Percentiles rank a stretch among this genome's conserved stretches.
phyloP scores from a whole-genome alignment of 345 rosid genomes.

The Diplotaxis tenuifolia region DNA sequence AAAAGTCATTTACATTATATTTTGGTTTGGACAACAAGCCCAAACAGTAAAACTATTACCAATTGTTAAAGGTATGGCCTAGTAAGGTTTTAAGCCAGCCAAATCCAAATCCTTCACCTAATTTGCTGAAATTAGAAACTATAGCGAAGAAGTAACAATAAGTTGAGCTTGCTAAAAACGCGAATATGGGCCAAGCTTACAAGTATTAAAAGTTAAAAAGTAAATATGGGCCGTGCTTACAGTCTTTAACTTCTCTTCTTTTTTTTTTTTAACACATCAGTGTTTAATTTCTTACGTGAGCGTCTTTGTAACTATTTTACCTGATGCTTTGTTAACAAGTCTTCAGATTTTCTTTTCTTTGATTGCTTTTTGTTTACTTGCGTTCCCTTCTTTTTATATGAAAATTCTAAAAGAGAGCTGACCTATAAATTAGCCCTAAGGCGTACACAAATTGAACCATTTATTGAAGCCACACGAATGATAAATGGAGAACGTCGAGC shows the following conservation, averaged over 20 bases:
- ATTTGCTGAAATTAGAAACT: not conserved
- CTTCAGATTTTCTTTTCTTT: not conserved
- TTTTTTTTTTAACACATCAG: not conserved
- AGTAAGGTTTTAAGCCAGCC: not conserved
- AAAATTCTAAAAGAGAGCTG: too few relatives aligned
- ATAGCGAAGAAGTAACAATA: not conserved
- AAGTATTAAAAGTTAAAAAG: not conserved
- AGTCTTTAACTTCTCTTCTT: not conserved
- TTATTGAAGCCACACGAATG: not conserved
- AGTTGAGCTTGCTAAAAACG: not conserved
- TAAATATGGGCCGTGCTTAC: not conserved
- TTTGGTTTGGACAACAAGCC: not conserved
- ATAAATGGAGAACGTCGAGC: not conserved
- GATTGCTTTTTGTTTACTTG: not conserved
- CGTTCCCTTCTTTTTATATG: not conserved
- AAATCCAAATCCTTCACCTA: not conserved
- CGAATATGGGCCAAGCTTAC: not conserved
- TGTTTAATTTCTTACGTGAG: not conserved
- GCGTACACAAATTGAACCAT: slow-evolving; percentile 1
- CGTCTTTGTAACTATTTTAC: not conserved
- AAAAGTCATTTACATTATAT: too few relatives aligned
- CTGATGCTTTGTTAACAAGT: not conserved
- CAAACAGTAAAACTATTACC: not conserved
- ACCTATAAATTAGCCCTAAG: not conserved
- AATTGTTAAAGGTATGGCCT: not conserved